Evolutionary conservation across 1,284 basidiomycete genomes (phyloP), one percentile per base, ranked within the genome.

Genomic region (Cryptococcus sp.): DNA sequence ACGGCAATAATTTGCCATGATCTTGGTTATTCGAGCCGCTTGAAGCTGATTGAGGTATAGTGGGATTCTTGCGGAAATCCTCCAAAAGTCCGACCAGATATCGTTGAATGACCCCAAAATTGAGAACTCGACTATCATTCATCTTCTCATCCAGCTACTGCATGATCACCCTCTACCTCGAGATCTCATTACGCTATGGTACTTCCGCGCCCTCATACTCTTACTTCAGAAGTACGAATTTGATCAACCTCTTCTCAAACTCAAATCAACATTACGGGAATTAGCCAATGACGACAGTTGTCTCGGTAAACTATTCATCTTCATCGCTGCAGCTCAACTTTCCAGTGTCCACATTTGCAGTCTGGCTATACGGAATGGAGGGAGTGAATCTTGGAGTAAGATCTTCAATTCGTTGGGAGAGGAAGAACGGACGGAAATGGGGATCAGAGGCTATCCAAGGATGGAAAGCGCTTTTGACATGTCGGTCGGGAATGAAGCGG

Each of bases 211-310:
- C 50, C n/a, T 52, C 7, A 15, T 52, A 34, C 42, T 38, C 7
- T n/a, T 52, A 4, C 14, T 52, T 5, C 50, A 52, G 50, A 34
- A 36, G 15, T 52, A 52, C 50, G 50, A 52, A 38, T 33, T 43
- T 14, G 50, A 52, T 32, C 23, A 11, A 7, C 41, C 33, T 6
- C 31, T 52, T 11, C 8, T 45, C 41, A 13, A 32, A 11, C 11
- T 52, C 41, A 52, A 52, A 23, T 14, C 15, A 14, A 33, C 30
- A 3, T n/a, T 52, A 4, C 15, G 42, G 8, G 34, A 45, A 35
- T 11, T 13, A 7, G 15, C 50, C 8, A 14, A 13, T 30, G 50
- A 45, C 30, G 7, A 32, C 33, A 52, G 30, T 10, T 23, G 23
- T 11, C 32, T 42, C 5, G 15, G 15, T 13, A 52, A 52, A 33